Percentiles rank a stretch among this genome's conserved stretches.
Conservation (phyloP, 129 eudicot genomes). For the Centrapalus pauciflorus region DNA sequence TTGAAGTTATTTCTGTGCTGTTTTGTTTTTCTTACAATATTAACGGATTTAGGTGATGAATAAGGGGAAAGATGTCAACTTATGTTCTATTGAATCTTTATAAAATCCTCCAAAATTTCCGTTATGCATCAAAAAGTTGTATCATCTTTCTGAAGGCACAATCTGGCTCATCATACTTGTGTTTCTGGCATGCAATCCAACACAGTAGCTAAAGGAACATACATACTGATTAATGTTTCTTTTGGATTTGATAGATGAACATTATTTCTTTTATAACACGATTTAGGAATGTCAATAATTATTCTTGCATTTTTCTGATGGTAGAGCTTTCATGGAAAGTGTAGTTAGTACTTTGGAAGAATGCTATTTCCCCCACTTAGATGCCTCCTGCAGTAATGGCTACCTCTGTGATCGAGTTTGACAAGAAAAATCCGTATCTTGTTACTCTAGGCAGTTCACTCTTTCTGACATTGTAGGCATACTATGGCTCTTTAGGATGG, state of each 20-base stretch:
- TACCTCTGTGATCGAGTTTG: background rate
- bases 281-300: background rate
- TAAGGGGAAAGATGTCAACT: constrained; percentile 11
- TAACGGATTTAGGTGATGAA: background rate
- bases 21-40: background rate
- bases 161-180: background rate
- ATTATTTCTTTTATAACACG: background rate
- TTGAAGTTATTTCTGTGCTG: background rate
- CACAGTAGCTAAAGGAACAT: background rate
- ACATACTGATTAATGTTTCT: background rate
- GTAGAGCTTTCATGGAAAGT: background rate
- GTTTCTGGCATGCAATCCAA: background rate
- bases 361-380: background rate
- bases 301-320: background rate
- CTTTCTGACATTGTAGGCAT: background rate
- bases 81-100: background rate
- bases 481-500: background rate
- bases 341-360: background rate
- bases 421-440: background rate
- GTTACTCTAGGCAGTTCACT: background rate
- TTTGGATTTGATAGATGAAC: background rate
- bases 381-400: background rate
- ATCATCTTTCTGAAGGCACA: background rate
- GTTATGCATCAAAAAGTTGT: background rate
- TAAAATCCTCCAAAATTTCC: background rate